A percentile compares a stretch with the other conserved stretches of the same genome.
These are phyloP conservation scores for Lophium mytilinum DNA, from an alignment of 495 filamentous ascomycete species.

Conservation along the genomic window DNA sequence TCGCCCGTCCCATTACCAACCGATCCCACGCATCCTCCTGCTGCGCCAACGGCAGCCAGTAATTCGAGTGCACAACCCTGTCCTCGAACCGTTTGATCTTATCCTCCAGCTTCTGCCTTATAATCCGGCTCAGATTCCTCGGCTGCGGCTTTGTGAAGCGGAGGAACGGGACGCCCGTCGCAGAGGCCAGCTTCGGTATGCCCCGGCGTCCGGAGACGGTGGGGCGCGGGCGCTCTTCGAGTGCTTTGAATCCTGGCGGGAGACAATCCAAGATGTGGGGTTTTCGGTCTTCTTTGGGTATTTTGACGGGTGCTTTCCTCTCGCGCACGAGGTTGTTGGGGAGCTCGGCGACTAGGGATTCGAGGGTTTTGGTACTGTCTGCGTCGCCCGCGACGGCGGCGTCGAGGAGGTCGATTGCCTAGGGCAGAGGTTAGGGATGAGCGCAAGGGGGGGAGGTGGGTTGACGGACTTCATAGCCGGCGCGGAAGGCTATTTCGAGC, in stretches of 20 bases:
- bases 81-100: constrained; percentile 36
- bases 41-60: constrained; percentile 36
- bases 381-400: constrained; percentile 21
- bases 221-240: constrained; percentile 33
- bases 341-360: constrained; percentile 15
- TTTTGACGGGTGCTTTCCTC: not conserved
- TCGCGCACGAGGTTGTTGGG: constrained; percentile 15
- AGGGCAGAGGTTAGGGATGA: constrained; percentile 26
- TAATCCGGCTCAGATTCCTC: constrained; percentile 44
- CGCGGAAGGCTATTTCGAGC: constrained; percentile 30
- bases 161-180: constrained; percentile 58
- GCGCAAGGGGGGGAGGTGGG: not conserved
- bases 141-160: constrained; percentile 65
- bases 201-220: constrained; percentile 47
- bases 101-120: constrained; percentile 42
- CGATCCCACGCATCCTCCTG: constrained; percentile 55
- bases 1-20: constrained; percentile 20
- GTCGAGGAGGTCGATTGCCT: constrained; percentile 33
- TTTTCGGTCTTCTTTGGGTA: not conserved
- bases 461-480: constrained; percentile 56
- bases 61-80: constrained; percentile 30
- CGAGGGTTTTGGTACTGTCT: constrained; percentile 16
- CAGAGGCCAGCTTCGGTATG: constrained; percentile 52
- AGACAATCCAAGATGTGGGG: constrained; percentile 18
- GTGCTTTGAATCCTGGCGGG: constrained; percentile 34